phyloP scores from a whole-genome alignment of 352 stramenopile genomes.

The Phytophthora uliginosa region DNA sequence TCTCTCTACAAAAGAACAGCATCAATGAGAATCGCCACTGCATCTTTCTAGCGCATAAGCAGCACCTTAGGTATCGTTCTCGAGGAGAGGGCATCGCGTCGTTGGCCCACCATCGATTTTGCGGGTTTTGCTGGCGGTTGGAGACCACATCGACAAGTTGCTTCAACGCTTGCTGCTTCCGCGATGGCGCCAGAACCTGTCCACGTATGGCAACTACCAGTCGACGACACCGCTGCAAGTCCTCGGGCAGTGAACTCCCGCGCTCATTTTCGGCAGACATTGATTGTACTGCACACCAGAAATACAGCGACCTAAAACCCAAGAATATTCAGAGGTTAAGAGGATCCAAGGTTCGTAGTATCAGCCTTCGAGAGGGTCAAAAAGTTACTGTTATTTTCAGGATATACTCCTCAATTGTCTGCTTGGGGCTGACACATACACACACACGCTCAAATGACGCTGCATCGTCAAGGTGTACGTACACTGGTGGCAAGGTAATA shows the following conservation, averaged over 20 bases:
- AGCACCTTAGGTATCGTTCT: conserved; percentile 35
- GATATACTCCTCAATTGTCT: conserved; percentile 8
- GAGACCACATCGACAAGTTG: conserved; percentile 38
- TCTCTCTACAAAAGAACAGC: conserved; percentile 5
- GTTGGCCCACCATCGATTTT: conserved; percentile 1
- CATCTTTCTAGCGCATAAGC: background rate
- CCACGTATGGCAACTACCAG: conserved; percentile 62
- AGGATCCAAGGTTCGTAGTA: background rate
- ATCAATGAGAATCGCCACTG: background rate
- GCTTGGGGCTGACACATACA: conserved; percentile 14
- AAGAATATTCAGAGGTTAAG: background rate
- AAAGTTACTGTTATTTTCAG: conserved; percentile 26
- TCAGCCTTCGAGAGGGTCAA: conserved; percentile 1
- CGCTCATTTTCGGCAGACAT: conserved; percentile 15
- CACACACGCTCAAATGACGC: conserved; percentile 2
- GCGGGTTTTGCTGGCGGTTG: background rate
- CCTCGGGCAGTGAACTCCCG: conserved; percentile 30
- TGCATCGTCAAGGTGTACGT: conserved; percentile 13
- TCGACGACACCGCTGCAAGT: conserved; percentile 63
- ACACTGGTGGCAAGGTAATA: conserved; percentile 10
- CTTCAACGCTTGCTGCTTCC: conserved; percentile 46
- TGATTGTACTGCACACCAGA: conserved; percentile 2
- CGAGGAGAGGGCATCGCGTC: conserved; percentile 28
- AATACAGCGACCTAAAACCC: conserved; percentile 21
- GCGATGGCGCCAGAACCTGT: conserved; percentile 49